Evolutionary conservation across 305 asterid species (phyloP).

Genomic region (Fraxinus latifolia): DNA sequence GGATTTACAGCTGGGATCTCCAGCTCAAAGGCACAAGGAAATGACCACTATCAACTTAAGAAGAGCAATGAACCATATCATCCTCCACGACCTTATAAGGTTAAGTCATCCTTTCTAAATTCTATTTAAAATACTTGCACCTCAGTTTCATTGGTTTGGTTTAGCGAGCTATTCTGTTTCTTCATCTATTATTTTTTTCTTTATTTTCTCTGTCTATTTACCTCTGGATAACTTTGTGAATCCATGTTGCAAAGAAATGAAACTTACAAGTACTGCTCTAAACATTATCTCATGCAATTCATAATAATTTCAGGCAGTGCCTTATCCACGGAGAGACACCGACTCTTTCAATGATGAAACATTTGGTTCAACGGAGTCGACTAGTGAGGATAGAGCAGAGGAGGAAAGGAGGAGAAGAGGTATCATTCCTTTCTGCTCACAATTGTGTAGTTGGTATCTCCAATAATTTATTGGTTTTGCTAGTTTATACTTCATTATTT

Average conservation of each 20-base stretch:
- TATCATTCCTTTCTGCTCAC: conserved; percentile 31
- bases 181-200: neutral
- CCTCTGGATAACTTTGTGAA: neutral
- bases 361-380: conserved; percentile 74
- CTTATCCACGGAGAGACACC: conserved; percentile 68
- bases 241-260: neutral
- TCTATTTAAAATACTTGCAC: neutral
- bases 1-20: conserved; percentile 60
- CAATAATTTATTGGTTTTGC: conserved; percentile 11
- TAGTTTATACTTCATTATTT: conserved; percentile 16
- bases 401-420: conserved; percentile 98
- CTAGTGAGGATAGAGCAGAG: conserved; percentile 82
- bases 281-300: neutral
- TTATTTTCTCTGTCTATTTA: neutral
- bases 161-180: neutral
- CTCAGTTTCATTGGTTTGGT: neutral
- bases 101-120: conserved; percentile 21
- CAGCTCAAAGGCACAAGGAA: conserved; percentile 52
- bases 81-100: conserved; percentile 99
- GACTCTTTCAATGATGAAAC: conserved; percentile 89
- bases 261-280: neutral
- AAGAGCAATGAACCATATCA: conserved; percentile 81
- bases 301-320: conserved; percentile 42
- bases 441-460: conserved; percentile 21
- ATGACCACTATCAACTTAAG: conserved; percentile 62